These are phyloP conservation scores for Pyropia haitanensis DNA, from an alignment of 23 red algal species.

Conservation along the genomic window DNA sequence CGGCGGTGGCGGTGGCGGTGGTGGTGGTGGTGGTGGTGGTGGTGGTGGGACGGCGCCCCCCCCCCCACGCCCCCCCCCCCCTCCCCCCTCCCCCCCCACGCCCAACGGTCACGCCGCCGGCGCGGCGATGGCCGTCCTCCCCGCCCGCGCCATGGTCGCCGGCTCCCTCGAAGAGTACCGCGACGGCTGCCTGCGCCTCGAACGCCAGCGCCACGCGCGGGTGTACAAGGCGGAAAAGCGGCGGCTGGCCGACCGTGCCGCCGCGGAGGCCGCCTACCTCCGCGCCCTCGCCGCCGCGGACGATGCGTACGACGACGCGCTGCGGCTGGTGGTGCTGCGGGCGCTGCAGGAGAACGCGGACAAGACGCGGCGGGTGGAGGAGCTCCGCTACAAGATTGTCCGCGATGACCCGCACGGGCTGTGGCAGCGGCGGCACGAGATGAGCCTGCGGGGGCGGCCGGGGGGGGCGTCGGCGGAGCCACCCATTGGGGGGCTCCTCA, in stretches of 20 bases:
- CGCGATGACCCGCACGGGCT: conserved; percentile 38
- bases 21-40: no score
- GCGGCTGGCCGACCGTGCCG: conserved; percentile 17
- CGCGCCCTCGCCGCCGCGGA: conserved; percentile 12
- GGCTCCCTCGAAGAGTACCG: conserved; percentile 65
- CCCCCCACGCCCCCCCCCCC: no score
- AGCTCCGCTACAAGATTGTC: conserved; percentile 45
- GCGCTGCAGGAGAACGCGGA: conserved; percentile 46
- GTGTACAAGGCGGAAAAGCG: conserved; percentile 58
- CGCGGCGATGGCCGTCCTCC: no score
- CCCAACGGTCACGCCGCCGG: no score
- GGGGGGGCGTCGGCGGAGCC: no score
- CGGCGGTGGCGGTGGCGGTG: no score
- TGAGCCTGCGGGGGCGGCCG: conserved; percentile 26
- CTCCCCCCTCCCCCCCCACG: no score
- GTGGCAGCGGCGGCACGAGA: conserved; percentile 41
- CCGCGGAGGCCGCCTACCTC: conserved; percentile 23
- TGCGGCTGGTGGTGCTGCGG: conserved; percentile 10
- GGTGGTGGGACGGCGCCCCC: no score
- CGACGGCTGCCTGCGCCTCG: conserved; percentile 48
- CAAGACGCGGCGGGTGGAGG: conserved; percentile 38
- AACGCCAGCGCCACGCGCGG: conserved; percentile 28
- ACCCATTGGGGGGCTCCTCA: no score
- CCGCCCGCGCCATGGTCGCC: not conserved
- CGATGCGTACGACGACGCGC: conserved; percentile 31